Evolutionary conservation across 805 yeast species (phyloP), one percentile per base, ranked within the genome.

Genomic region (Tetrapisispora taiwanensis): DNA sequence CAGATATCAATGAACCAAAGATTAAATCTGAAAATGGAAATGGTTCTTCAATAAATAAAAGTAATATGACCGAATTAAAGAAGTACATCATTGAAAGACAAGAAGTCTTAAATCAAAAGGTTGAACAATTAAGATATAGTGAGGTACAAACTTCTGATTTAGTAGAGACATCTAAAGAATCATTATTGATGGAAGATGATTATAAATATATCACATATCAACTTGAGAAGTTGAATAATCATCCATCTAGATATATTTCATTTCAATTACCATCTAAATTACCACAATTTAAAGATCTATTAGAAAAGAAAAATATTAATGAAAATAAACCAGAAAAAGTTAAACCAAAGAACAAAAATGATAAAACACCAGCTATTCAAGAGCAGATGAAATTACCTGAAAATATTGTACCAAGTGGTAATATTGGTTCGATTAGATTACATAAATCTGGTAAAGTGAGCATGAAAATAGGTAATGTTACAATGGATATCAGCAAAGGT

Each of bases 391-490:
- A 15, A 37, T 7, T 15, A 7, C 38, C 43, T 5, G 42, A 46
- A 31, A 48, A 42, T 14, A 47, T 46, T 30, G 43, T 51, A 8
- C 47, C 52, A 44, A 19, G 66, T 33, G 96, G 96, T 1, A 70
- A 70, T 44, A 71, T 87, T 32, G 97, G 97, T 6, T 70, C 74
- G 9, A 56, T 90, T 30, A 75, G 90, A 44, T 70, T 81, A 38
- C 96, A 89, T 60, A 76, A 80, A 55, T 85, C 95, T 1, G 97
- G 97, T 3, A 84, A 76, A 58, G 61, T 87, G 18, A 72, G 94
- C 3, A 73, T 89, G 61, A 74, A 77, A 47, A 66, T 90, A 32
- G 95, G 95, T 13, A 75, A 78, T 42, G 74, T 77, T 7, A 70
- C 75, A 3, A 73, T 80, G 72, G 86, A 82, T 45, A 78, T 88